Base-by-base conservation (phyloP, 2,329 filamentous ascomycete species). In the Scedosporium minutisporum region DNA sequence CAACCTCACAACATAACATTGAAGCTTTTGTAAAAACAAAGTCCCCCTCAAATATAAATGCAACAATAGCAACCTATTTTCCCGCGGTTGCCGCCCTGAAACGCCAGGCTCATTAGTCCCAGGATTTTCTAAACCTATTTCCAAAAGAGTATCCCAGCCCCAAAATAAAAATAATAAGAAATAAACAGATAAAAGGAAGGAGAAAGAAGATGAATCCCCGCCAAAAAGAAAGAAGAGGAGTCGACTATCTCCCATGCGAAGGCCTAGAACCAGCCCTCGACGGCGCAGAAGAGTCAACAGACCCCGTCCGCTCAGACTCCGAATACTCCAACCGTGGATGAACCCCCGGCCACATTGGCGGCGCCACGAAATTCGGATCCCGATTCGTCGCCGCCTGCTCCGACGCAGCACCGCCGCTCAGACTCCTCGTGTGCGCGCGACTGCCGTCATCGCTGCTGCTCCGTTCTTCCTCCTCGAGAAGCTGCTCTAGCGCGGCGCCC, bases 401-500 rank as follows among this genome's bases (percentile, higher is more conserved):
- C 16, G 16, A 14, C 21, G 9, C 2, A 14, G 6, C 58, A 25
- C 14, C n/a, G 16, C 16, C 21, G 29, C 16, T 60, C 42, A 2
- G 7, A n/a, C 16, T 18, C 58, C 58, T 41, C 25, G 38, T 60
- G 16, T 18, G 42, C 18, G 38, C 16, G 38, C 21, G 58, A 4
- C 16, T 46, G 21, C 42, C 18, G 29, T 60, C 58, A 10, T 41
- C 58, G 58, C 58, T 60, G 25, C 58, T 60, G 25, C 27, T 42
- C 9, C 42, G 29, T 38, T 72, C 77, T 63, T 84, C 81, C 64
- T 86, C 83, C 64, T 85, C 82, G 2, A 85, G 71, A 6, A 86
- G 75, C 62, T 81, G 78, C n/a, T 80, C 79, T 3, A 87, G 70
- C 57, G 82, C 81, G 0, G 80, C 78, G 4, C 84, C 83, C 63